phyloP scores from a whole-genome alignment of 225 moss, liverwort and hornwort genomes.

The Climacium dendroides region DNA sequence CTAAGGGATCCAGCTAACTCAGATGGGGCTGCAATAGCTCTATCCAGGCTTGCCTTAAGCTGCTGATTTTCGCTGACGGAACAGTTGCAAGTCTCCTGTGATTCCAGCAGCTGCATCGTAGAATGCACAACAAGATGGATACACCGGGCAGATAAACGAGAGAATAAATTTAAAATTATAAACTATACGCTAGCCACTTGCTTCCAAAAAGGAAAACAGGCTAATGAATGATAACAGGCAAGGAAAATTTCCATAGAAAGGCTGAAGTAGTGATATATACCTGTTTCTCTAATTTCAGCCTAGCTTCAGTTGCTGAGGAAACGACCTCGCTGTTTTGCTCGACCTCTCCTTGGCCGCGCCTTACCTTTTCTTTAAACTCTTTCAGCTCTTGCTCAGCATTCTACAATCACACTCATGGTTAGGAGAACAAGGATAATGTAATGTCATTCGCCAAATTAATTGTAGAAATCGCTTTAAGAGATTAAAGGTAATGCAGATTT shows the following conservation, averaged over 20 bases:
- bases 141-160: not conserved
- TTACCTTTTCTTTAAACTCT: not conserved
- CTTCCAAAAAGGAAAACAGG: not conserved
- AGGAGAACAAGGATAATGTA: not conserved
- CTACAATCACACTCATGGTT: not conserved
- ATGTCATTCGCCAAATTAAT: not conserved
- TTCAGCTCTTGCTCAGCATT: constrained; percentile 22
- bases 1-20: constrained; percentile 28
- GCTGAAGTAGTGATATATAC: not conserved
- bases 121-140: not conserved
- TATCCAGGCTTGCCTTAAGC: constrained; percentile 36
- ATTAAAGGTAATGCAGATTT: not conserved
- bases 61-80: constrained; percentile 32
- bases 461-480: not conserved
- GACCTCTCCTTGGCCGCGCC: constrained; percentile 5
- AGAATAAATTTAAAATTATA: too few relatives aligned
- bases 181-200: not conserved
- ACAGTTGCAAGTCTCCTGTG: constrained; percentile 20
- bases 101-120: constrained; percentile 28
- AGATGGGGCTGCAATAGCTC: constrained; percentile 33
- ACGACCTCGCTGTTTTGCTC: constrained; percentile 19
- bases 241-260: not conserved
- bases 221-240: not conserved
- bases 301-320: constrained; percentile 12
- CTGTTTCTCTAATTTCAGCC: constrained; percentile 29